Percentiles rank a stretch among this genome's conserved stretches.
These are phyloP conservation scores for Aquilaria yunnanensis DNA, from an alignment of 345 rosid genomes.

Conservation along the genomic window DNA sequence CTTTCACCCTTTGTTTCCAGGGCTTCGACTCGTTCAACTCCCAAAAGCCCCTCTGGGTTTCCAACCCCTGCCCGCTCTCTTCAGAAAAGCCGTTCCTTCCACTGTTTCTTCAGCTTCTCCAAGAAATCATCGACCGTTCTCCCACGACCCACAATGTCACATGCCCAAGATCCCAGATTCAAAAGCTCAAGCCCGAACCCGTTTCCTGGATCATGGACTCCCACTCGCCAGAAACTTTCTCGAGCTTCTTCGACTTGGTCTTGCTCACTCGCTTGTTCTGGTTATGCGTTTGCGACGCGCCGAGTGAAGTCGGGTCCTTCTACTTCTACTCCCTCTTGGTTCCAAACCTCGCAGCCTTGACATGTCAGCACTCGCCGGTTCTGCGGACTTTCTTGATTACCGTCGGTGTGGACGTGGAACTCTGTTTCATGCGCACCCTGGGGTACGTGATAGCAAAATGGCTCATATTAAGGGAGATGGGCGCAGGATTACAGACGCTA, in stretches of 20 bases:
- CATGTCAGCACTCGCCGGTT: conserved; percentile 40
- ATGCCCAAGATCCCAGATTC: conserved; percentile 57
- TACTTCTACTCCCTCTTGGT: conserved; percentile 53
- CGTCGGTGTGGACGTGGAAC: conserved; percentile 64
- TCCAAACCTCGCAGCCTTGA: conserved; percentile 45
- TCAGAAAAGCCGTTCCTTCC: conserved; percentile 79
- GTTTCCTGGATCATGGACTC: conserved; percentile 76
- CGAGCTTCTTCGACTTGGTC: conserved; percentile 58
- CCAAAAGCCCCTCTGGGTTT: conserved; percentile 52
- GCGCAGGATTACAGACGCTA: conserved; percentile 45
- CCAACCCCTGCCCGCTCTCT: conserved; percentile 54
- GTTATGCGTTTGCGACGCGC: conserved; percentile 61
- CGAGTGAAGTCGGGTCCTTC: conserved; percentile 65
- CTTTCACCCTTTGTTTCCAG: conserved; percentile 33
- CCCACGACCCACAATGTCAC: conserved; percentile 40
- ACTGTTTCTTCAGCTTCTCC: conserved; percentile 66
- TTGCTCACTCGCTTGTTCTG: conserved; percentile 70
- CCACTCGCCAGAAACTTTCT: conserved; percentile 72
- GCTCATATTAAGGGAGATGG: conserved; percentile 61
- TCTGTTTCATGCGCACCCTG: conserved; percentile 60
- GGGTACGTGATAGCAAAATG: conserved; percentile 80
- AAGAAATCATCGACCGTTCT: conserved; percentile 51
- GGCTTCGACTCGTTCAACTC: conserved; percentile 32
- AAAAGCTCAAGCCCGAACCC: conserved; percentile 56
- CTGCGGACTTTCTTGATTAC: conserved; percentile 55